Percentiles rank a stretch among this genome's conserved stretches.
phyloP scores from a whole-genome alignment of 2,329 filamentous ascomycete genomes.

The Sordariomycetes sp. region DNA sequence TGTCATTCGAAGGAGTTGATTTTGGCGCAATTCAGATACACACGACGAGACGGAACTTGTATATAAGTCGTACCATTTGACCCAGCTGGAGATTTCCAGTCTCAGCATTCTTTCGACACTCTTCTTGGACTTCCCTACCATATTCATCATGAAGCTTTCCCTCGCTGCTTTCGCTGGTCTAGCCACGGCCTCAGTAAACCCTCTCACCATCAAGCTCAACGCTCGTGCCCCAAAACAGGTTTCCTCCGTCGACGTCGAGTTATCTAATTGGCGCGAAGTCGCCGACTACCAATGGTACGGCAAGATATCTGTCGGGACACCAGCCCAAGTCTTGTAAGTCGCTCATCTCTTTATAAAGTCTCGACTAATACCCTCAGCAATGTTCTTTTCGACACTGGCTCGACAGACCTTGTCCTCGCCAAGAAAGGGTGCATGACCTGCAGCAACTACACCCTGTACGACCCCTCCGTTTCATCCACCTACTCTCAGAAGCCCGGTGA shows the following conservation, averaged over 20 bases:
- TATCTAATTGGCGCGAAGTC: conserved; percentile 8
- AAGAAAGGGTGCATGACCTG: conserved; percentile 17
- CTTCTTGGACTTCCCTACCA: not conserved
- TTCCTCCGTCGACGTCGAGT: conserved; percentile 6
- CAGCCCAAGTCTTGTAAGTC: conserved; percentile 17
- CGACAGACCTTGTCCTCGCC: conserved; percentile 16
- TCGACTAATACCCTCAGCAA: conserved; percentile 10
- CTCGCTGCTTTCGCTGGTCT: not conserved
- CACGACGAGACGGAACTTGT: not conserved
- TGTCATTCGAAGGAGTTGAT: not conserved
- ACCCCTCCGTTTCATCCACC: conserved; percentile 16
- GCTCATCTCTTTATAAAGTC: not conserved
- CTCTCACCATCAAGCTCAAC: not conserved
- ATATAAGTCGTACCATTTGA: not conserved
- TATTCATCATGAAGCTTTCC: not conserved
- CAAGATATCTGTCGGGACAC: conserved; percentile 11
- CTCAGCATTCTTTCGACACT: not conserved
- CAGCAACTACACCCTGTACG: conserved; percentile 13
- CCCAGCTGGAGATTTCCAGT: not conserved
- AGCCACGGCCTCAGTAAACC: not conserved
- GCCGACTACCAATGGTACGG: conserved; percentile 8
- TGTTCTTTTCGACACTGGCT: conserved; percentile 22
- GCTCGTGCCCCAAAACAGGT: not conserved
- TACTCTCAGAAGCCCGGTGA: conserved; percentile 14
- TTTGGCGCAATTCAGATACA: not conserved